Conservation (phyloP, 208 protist genomes). For the Endotrypanum monterogeii region DNA sequence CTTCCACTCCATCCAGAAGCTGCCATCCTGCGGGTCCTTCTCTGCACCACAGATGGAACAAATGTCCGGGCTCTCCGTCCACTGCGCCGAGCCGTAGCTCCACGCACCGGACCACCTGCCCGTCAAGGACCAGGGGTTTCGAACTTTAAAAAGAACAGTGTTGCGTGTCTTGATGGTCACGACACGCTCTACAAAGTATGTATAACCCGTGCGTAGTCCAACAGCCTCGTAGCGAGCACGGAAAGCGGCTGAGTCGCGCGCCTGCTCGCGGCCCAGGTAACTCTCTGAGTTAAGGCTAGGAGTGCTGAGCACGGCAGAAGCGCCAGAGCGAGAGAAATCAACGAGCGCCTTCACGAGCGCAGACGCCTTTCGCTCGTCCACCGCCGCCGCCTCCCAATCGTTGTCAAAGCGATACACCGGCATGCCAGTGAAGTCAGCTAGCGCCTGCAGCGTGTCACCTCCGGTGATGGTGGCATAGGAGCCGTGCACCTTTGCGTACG, state of each 20-base stretch:
- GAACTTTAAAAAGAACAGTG: constrained; percentile 47
- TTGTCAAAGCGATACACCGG: constrained; percentile 51
- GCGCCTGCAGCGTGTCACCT: constrained; percentile 59
- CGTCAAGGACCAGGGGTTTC: constrained; percentile 33
- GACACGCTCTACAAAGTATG: constrained; percentile 43
- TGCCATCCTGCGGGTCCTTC: constrained; percentile 23
- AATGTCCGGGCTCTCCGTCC: constrained; percentile 26
- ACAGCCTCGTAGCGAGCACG: constrained; percentile 17
- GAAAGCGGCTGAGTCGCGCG: constrained; percentile 21
- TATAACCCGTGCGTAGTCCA: constrained; percentile 40
- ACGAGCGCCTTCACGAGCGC: constrained; percentile 1
- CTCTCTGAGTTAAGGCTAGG: constrained; percentile 37
- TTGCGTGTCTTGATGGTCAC: constrained; percentile 12
- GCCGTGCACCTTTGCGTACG: constrained; percentile 85
- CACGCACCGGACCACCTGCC: constrained; percentile 32
- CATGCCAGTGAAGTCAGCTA: constrained; percentile 66
- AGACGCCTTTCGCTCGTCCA: constrained; percentile 21
- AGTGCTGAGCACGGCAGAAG: constrained; percentile 53
- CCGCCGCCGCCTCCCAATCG: constrained; percentile 38
- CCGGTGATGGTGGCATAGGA: constrained; percentile 70
- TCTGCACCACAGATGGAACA: constrained; percentile 14
- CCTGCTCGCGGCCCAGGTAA: constrained; percentile 27
- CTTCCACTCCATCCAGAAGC: constrained; percentile 54
- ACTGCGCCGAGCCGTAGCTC: constrained; percentile 21
- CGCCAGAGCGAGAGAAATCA: constrained; percentile 8